Base-by-base conservation (phyloP, 768 basidiomycete genomes). In the Mrakia blollopis region DNA sequence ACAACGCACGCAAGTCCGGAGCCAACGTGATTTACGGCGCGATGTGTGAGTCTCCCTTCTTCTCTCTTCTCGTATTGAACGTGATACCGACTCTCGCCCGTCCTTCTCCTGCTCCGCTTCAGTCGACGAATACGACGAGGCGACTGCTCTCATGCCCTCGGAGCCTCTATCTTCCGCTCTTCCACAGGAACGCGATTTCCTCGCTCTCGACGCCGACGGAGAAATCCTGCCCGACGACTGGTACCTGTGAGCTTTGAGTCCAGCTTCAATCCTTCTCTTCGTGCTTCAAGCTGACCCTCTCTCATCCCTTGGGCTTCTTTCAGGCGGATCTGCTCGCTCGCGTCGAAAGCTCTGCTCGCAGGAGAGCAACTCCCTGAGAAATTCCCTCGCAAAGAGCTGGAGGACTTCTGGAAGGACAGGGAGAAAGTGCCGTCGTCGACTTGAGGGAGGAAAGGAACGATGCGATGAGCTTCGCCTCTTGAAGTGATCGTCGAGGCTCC, bases 181-280 rank as follows among this genome's bases (percentile, higher is more conserved):
- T 3, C 92, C 92, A 14, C 84, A 86, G 74, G 84, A 86, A 72
- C 88, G 85, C 80, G 85, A 71, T 18, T 83, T 82, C 69, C 68
- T 93, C 79, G 89, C 91, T 13, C 86, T 92, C 25, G 92, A 94
- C 80, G 89, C 87, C 78, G 92, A 93, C 80, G 92, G 91, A 4
- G 80, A 80, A 25, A 90, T 91, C 78, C 82, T 92, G 25, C 91
- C 92, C 1, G 84, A 89, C 37, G 92, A 94, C 84, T 94, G 92
- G 92, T 91, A 80, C 80, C 86, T 85, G 78, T 72, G 74, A 25
- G 78, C 81, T 37, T 30, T 69, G n/a, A 68, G 60, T 57, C 57
- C 76, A 67, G 78, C 61, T 79, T 85, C 85, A 54, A 90, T 90
- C 70, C 86, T 87, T 0, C 89, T 92, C 78, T 90, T 91, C 21